A percentile compares a stretch with the other conserved stretches of the same genome.
phyloP scores from a whole-genome alignment of 176 grass and related monocot species.

The Thinopyrum elongatum region DNA sequence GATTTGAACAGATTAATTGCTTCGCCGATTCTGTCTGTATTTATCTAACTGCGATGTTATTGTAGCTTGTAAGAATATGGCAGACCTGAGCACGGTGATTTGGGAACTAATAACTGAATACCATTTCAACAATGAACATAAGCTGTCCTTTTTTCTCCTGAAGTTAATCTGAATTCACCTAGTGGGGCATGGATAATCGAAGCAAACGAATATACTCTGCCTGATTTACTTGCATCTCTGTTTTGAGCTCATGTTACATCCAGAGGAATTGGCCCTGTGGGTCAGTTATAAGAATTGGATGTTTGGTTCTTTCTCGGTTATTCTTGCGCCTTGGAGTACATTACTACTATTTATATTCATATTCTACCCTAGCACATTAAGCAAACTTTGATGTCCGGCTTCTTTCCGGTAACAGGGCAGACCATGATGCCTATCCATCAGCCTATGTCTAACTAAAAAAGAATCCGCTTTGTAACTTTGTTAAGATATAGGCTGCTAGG shows the following conservation, averaged over 20 bases:
- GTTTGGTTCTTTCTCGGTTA: constrained; percentile 7
- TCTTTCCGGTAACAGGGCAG: background rate
- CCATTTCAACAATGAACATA: background rate
- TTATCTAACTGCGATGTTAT: background rate
- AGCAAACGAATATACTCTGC: background rate
- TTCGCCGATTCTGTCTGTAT: background rate
- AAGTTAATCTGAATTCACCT: constrained; percentile 5
- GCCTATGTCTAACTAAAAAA: constrained; percentile 9
- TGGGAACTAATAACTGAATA: background rate
- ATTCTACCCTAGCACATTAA: constrained; percentile 14
- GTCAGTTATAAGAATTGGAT: background rate
- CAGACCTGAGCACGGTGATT: background rate
- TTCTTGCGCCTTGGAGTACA: background rate
- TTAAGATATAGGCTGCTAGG: constrained; percentile 15
- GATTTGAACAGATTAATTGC: background rate
- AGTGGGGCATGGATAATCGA: background rate
- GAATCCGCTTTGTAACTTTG: constrained; percentile 22
- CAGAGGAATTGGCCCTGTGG: background rate
- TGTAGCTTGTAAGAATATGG: background rate
- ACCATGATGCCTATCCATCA: constrained; percentile 6
- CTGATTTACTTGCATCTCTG: background rate
- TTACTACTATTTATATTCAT: background rate
- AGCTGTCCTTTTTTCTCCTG: background rate
- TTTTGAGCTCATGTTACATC: background rate
- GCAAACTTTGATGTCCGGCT: constrained; percentile 21